Evolutionary conservation across 169 alveolate species (phyloP).

Genomic region (Plasmodium gallinaceum): DNA sequence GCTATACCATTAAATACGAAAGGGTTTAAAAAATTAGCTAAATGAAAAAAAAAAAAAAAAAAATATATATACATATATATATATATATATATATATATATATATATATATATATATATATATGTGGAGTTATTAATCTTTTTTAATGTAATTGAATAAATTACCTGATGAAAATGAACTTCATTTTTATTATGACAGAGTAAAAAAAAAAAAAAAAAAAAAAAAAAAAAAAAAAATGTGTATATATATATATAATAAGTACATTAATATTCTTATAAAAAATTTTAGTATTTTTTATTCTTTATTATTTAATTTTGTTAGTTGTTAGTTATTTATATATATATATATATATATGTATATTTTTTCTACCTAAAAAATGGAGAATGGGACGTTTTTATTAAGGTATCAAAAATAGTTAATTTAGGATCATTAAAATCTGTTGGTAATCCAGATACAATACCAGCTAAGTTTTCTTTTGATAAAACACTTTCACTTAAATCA

Average conservation of each 20-base stretch:
- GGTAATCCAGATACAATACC: conserved; percentile 2
- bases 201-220: conserved; percentile 17
- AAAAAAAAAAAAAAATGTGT: conserved; percentile 16
- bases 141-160: neutral
- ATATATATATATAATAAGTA: neutral
- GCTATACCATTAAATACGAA: neutral
- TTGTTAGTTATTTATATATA: neutral
- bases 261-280: neutral
- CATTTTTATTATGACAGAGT: neutral
- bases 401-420: neutral
- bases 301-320: neutral
- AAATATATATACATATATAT: neutral
- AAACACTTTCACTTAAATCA: neutral
- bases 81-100: neutral
- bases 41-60: neutral
- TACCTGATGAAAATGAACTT: neutral
- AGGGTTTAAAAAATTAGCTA: neutral
- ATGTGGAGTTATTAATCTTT: neutral
- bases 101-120: neutral
- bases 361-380: conserved; percentile 4
- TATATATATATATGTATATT: conserved; percentile 13
- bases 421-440: neutral
- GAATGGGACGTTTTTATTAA: neutral
- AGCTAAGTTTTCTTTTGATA: neutral
- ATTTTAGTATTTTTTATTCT: neutral